Percentiles rank a stretch among this genome's conserved stretches.
These are phyloP conservation scores for Pseudomassariella vexata DNA, from an alignment of 2,329 filamentous ascomycete species.

Conservation along the genomic window DNA sequence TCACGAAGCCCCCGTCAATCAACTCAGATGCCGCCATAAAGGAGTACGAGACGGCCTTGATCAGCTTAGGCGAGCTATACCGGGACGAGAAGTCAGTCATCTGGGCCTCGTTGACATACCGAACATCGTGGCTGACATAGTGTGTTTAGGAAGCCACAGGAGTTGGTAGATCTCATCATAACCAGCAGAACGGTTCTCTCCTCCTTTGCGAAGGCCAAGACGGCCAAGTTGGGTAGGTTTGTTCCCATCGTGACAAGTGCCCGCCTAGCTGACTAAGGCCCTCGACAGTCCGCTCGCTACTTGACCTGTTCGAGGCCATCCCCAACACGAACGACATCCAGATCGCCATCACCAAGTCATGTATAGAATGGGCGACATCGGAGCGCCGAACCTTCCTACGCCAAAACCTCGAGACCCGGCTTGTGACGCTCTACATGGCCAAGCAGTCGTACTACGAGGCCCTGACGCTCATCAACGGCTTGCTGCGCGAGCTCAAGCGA, in stretches of 20 bases:
- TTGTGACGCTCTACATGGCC: constrained; percentile 91
- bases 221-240: constrained; percentile 83
- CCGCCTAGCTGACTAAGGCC: constrained; percentile 5
- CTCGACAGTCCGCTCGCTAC: constrained; percentile 77
- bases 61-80: constrained; percentile 88
- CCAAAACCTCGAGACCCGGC: constrained; percentile 94
- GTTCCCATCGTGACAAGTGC: neutral
- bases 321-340: constrained; percentile 93
- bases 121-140: no score
- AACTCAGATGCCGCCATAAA: constrained; percentile 79
- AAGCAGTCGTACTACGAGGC: constrained; percentile 98
- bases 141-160: constrained; percentile 66
- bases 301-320: constrained; percentile 91
- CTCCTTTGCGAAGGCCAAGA: constrained; percentile 98
- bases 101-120: constrained; percentile 4
- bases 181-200: constrained; percentile 88
- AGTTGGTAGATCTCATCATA: constrained; percentile 84
- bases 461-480: constrained; percentile 90
- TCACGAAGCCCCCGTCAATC: constrained; percentile 76
- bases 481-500: constrained; percentile 94
- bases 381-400: constrained; percentile 94
- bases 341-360: constrained; percentile 93
- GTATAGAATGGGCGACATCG: constrained; percentile 97
- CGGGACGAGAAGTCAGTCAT: constrained; percentile 71
- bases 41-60: constrained; percentile 85